Evolutionary conservation across 805 yeast genomes (phyloP), one percentile per base, ranked within the genome.

Genomic region (Saccharomycopsis sp.): DNA sequence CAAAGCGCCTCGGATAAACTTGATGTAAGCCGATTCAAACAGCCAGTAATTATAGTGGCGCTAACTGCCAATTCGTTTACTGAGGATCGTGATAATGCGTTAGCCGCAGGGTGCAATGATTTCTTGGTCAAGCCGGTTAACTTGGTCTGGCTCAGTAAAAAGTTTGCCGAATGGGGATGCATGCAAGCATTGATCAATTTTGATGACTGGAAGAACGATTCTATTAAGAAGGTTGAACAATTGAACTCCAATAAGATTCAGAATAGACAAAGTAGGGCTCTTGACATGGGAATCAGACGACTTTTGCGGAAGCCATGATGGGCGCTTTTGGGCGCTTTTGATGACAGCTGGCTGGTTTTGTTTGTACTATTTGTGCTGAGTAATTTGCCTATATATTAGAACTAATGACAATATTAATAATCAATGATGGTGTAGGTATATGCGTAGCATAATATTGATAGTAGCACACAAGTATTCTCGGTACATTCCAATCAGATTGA

Each of bases 41-140:
- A 96, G 0, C 99, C 99, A 0, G 97, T 96, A n/a, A 94, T 94
- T 58, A 93, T 94, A 56, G 99, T 94, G 20, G 99, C 99, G 0
- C 75, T 94, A 55, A 94, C 99, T 1, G 99, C 99, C 0, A 85
- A 94, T 5, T 87, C 94, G 17, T 81, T 94, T 29, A 83, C 86
- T 14, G 85, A 85, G 34, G 98, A 92, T 72, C 85, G 88, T 69
- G 85, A 89, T 62, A 89, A 89, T 66, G 99, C 99, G 0, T 76
- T 94, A 57, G 87, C 96, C 29, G 97, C 98, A 2, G 99, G 99
- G 53, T 94, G 99, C 73, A 94, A 94, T 68, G 99, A 94, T 71
- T 94, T 87, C 73, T 73, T 94, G 64, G 94, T 97, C 8, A 94
- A 94, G 65, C 99, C 99, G 0, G 98, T 94, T 7, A 93, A 91